Conservation (phyloP, 768 basidiomycete species). For the Phaeotremella skinneri region DNA sequence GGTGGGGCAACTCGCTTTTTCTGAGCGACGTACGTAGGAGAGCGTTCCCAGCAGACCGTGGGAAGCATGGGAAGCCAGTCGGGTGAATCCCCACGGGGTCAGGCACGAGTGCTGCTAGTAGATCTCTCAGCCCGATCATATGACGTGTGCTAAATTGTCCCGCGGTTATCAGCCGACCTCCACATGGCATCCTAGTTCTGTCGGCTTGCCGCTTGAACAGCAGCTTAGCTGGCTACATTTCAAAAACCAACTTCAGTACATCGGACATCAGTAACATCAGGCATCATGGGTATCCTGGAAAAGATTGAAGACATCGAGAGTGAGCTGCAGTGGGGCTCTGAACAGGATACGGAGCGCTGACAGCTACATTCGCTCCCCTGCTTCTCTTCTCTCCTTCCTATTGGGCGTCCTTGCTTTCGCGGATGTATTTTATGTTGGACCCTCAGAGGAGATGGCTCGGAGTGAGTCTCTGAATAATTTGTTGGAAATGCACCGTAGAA, state of each 20-base stretch:
- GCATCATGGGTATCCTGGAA: conserved; percentile 86
- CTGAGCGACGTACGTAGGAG: too few species aligned
- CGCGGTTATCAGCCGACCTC: not conserved
- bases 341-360: not conserved
- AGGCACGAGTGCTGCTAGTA: not conserved
- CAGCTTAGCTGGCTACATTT: not conserved
- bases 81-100: not conserved
- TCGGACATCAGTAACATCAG: not conserved
- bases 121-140: too few species aligned
- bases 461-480: conserved; percentile 59
- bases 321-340: conserved; percentile 56
- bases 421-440: not conserved
- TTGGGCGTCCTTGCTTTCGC: not conserved
- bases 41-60: not conserved
- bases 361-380: not conserved
- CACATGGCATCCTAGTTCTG: not conserved
- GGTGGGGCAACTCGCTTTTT: not conserved
- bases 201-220: not conserved
- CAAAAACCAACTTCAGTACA: too few species aligned
- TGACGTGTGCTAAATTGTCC: not conserved
- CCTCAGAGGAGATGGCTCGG: conserved; percentile 93
- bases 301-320: conserved; percentile 99
- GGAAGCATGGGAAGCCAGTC: not conserved
- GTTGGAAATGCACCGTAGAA: not conserved
- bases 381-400: not conserved